Conservation (phyloP, 208 protist genomes). For the Leishmania braziliensis region DNA sequence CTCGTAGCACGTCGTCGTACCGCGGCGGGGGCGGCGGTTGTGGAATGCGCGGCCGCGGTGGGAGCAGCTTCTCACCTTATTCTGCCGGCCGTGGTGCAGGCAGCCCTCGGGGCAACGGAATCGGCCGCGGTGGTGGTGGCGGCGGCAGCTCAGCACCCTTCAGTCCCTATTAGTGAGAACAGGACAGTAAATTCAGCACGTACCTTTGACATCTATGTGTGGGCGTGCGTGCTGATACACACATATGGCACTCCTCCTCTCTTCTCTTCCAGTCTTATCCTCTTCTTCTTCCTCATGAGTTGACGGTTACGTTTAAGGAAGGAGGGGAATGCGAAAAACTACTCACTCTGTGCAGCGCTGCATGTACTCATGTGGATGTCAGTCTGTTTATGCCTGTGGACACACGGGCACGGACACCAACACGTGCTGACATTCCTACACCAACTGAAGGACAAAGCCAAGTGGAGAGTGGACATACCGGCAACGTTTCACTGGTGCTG, state of each 20-base stretch:
- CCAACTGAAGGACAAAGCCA: not conserved
- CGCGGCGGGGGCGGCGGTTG: conserved; percentile 11
- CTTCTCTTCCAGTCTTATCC: conserved; percentile 1
- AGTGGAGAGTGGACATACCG: not conserved
- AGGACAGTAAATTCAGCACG: not conserved
- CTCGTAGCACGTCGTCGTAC: conserved; percentile 4
- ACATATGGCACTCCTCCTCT: not conserved
- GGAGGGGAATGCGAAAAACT: not conserved
- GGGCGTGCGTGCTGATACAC: not conserved
- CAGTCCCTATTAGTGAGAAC: not conserved
- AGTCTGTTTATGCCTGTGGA: not conserved
- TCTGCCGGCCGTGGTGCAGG: not conserved
- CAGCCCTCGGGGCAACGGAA: not conserved
- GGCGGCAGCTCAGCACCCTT: conserved; percentile 1
- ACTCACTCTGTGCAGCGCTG: not conserved
- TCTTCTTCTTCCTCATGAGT: not conserved
- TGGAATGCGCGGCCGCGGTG: not conserved
- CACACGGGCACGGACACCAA: not conserved
- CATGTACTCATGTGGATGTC: not conserved
- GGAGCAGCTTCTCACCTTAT: not conserved
- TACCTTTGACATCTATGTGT: not conserved
- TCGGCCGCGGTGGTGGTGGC: not conserved
- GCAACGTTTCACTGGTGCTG: not conserved
- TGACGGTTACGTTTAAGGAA: not conserved
- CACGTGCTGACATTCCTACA: not conserved